Evolutionary conservation across 2,329 filamentous ascomycete genomes (phyloP), one percentile per base, ranked within the genome.

Genomic region (Lojkania enalia): DNA sequence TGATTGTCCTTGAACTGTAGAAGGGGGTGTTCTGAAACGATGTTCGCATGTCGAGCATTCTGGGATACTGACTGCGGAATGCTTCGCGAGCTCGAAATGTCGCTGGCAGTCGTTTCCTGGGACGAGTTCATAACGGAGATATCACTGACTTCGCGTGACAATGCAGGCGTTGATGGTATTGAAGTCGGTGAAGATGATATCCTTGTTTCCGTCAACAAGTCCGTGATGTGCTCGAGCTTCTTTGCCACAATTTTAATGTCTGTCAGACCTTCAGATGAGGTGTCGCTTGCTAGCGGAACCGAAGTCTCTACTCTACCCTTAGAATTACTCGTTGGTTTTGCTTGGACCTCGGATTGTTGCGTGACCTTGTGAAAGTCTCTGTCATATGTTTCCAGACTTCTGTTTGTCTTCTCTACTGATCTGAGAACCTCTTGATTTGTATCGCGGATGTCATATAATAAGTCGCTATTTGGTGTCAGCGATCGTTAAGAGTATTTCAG

Each of bases 371-470:
- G 37, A 39, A 39, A 25, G 37, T 29, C 20, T 39, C 37, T 39
- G 37, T 39, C 23, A 30, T 39, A 39, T 39, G 20, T 39, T 29
- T 39, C 37, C 37, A 39, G 37, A 25, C 14, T 29, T 39, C 37
- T 39, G 23, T 30, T 39, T 4, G 23, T 39, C 37, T 39, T 39
- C 37, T 39, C 23, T 15, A 39, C 37, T 29, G 37, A 27, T 39
- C 4, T 39, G 23, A 39, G 37, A 39, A 39, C 37, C 37, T 39
- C 37, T 39, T 39, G 37, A 39, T 39, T 39, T 39, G 37, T 39
- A 39, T 39, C 37, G 23, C 37, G 23, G 37, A 39, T 39, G 37
- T 39, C 23, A 39, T 39, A 39, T 39, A 39, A 39, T 18, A 39
- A 39, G 23, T 39, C 37, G 23, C 37, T 39, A 39, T 5, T 39